Conservation (phyloP, 106 monocot species). For the Iris macrosiphon region DNA sequence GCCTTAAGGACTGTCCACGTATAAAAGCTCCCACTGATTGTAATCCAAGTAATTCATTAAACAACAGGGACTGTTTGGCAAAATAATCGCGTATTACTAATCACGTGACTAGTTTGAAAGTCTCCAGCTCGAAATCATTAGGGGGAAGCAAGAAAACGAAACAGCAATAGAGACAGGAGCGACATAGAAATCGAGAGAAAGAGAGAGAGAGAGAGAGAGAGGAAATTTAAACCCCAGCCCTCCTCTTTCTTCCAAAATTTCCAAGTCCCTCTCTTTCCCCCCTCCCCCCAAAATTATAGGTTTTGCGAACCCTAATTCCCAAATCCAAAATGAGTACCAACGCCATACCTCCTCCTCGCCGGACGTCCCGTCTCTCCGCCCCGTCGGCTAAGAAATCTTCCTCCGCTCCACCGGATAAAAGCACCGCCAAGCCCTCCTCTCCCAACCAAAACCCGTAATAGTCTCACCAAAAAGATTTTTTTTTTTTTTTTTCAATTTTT, state of each 20-base stretch:
- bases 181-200: background rate
- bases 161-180: background rate
- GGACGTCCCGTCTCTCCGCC: constrained; percentile 25
- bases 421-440: constrained; percentile 45
- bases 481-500: background rate
- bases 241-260: background rate
- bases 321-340: constrained; percentile 32
- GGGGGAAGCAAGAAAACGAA: background rate
- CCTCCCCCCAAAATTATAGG: background rate
- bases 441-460: constrained; percentile 51
- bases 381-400: constrained; percentile 23
- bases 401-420: constrained; percentile 16
- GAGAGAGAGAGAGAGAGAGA: background rate
- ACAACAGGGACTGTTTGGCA: no score
- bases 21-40: no score
- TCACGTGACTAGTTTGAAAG: no score
- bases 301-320: background rate
- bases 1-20: no score
- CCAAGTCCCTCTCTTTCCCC: background rate
- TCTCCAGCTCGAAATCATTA: no score
- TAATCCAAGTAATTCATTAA: no score
- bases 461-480: background rate
- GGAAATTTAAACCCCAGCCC: constrained; percentile 1
- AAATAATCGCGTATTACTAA: no score
- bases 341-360: constrained; percentile 23